Conservation (phyloP, 1,284 basidiomycete species). For the Cutaneotrichosporon cutaneum region DNA sequence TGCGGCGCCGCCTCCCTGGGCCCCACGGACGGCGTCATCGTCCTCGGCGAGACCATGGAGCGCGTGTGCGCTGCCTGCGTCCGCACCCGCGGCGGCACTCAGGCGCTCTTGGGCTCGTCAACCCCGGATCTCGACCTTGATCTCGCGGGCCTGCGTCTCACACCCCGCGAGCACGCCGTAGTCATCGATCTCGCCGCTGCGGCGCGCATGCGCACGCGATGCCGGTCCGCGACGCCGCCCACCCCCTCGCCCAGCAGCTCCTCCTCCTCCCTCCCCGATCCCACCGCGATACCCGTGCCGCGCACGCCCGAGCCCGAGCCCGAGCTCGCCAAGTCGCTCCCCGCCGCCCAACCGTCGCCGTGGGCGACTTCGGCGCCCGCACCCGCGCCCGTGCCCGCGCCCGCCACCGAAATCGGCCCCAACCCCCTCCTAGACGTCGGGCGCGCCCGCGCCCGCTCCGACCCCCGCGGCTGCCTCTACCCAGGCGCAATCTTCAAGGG, state of each 20-base stretch:
- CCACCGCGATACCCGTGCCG: background rate
- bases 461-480: slow-evolving; percentile 74
- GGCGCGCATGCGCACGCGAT: background rate
- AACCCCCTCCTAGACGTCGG: slow-evolving; percentile 72
- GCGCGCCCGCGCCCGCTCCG: slow-evolving; percentile 67
- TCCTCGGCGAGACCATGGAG: slow-evolving; percentile 33
- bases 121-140: background rate
- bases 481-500: slow-evolving; percentile 74
- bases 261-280: background rate
- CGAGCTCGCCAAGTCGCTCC: slow-evolving; percentile 33
- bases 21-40: slow-evolving; percentile 24
- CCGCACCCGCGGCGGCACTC: slow-evolving; percentile 2
- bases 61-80: slow-evolving; percentile 41
- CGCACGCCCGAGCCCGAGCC: background rate
- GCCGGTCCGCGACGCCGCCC: background rate
- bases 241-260: background rate
- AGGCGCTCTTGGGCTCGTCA: slow-evolving; percentile 1
- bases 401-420: slow-evolving; percentile 33
- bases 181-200: slow-evolving; percentile 14
- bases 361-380: slow-evolving; percentile 32
- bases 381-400: background rate
- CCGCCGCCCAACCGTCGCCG: slow-evolving; percentile 31
- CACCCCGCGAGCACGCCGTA: slow-evolving; percentile 5
- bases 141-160: slow-evolving; percentile 3
- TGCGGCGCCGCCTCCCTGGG: slow-evolving; percentile 36